Evolutionary conservation across 768 basidiomycete genomes (phyloP), one percentile per base, ranked within the genome.

Genomic region (Leucosporidium scottii): DNA sequence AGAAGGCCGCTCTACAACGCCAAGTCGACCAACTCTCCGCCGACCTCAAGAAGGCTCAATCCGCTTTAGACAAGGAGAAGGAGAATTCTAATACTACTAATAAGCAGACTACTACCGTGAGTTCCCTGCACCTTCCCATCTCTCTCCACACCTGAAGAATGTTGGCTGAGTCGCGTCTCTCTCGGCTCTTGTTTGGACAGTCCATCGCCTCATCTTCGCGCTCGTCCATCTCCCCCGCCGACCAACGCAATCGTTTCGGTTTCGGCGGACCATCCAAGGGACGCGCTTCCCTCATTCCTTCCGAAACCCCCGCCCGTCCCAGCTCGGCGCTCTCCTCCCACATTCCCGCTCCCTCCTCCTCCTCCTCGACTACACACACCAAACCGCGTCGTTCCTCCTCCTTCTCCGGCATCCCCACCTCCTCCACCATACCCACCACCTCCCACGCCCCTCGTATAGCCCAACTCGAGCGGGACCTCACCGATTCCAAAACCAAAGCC

Each of bases 1-100:
- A 70, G 53, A 70, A 70, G 48, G 58, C 57, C 1, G 61, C 58
- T 3, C 61, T 70, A 53, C 61, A 66, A 34, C 59, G 55, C 27
- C 61, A 61, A 12, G 68, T 70, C 23, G 58, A 66, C n/a, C 49
- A 49, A 31, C 58, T 70, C 25, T 17, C 61, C 50, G 59, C 57
- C 23, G 64, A 70, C 23, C 53, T 70, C 20, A 61, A 63, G 28
- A 51, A 57, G 13, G 28, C 58, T 2, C 50, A 70, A 30, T 27
- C 58, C 17, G 58, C 65, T 2, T 48, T 62, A 18, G 57, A 65
- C 21, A 36, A 55, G 57, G 62, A 63, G 36, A 66, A 61, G 53
- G 69, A 70, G 62, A 44, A 44, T 44, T 2, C 3, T 44, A 44
- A 44, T 44, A 17, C 3, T 44, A 15, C 39, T 17, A 13, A 8